These are phyloP conservation scores for Cutaneotrichosporon sp. DNA, from an alignment of 1,284 basidiomycete species.

Conservation along the genomic window DNA sequence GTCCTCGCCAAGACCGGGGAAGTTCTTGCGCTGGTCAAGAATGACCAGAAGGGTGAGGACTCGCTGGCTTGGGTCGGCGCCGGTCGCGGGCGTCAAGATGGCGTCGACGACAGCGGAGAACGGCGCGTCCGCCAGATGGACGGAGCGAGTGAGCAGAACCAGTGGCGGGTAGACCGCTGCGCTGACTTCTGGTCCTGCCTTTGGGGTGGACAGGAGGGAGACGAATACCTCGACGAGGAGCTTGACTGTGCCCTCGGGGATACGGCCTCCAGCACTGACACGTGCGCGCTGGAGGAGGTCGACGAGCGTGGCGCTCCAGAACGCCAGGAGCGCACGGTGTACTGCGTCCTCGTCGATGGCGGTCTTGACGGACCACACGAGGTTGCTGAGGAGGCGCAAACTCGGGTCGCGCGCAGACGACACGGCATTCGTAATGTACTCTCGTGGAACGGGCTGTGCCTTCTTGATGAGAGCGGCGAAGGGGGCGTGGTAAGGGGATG, in stretches of 20 bases:
- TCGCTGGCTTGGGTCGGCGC: slow-evolving; percentile 41
- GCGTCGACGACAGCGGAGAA: slow-evolving; percentile 37
- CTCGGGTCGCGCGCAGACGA: slow-evolving; percentile 57
- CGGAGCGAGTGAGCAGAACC: slow-evolving; percentile 41
- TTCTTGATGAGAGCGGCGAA: slow-evolving; percentile 70
- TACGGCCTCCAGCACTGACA: slow-evolving; percentile 24
- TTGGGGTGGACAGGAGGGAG: slow-evolving; percentile 26
- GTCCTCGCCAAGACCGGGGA: slow-evolving; percentile 30
- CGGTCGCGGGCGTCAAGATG: slow-evolving; percentile 34
- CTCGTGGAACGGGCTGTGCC: slow-evolving; percentile 63
- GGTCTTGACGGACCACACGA: slow-evolving; percentile 35
- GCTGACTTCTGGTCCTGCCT: slow-evolving; percentile 39
- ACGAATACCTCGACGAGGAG: slow-evolving; percentile 46
- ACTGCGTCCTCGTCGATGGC: slow-evolving; percentile 55
- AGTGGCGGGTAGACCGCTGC: slow-evolving; percentile 46
- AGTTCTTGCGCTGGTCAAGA: slow-evolving; percentile 37
- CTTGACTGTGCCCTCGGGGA: slow-evolving; percentile 41
- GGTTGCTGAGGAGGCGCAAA: slow-evolving; percentile 56
- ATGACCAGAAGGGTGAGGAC: slow-evolving; percentile 43
- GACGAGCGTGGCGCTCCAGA: slow-evolving; percentile 75
- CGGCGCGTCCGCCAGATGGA: slow-evolving; percentile 40
- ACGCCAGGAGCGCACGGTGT: slow-evolving; percentile 73
- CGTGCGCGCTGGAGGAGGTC: slow-evolving; percentile 63
- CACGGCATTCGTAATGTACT: slow-evolving; percentile 65
- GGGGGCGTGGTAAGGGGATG: slow-evolving; percentile 49